These are phyloP conservation scores for Tetrapisispora taiwanensis DNA, from an alignment of 805 yeast genomes.

Conservation along the genomic window DNA sequence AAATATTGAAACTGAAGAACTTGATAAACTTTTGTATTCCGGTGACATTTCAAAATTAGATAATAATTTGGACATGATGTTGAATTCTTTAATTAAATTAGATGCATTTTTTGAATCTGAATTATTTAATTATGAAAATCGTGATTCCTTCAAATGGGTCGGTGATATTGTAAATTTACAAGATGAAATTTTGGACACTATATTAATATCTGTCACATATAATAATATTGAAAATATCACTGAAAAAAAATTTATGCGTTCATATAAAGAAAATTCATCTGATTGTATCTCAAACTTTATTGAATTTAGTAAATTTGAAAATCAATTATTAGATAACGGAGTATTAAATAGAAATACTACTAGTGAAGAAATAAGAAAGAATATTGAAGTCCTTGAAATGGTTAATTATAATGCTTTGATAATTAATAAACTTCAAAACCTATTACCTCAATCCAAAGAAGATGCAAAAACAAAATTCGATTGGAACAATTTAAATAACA, in stretches of 20 bases:
- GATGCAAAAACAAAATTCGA: neutral
- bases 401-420: neutral
- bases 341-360: neutral
- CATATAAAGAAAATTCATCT: neutral
- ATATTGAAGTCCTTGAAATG: neutral
- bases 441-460: neutral
- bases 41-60: constrained; percentile 1
- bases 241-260: neutral
- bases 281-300: neutral
- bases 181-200: neutral
- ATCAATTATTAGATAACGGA: neutral
- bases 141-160: constrained; percentile 26
- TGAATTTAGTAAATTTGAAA: neutral
- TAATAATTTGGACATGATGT: constrained; percentile 19
- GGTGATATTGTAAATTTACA: constrained; percentile 20
- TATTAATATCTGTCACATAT: neutral
- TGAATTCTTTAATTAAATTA: constrained; percentile 10
- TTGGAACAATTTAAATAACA: neutral
- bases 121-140: constrained; percentile 10
- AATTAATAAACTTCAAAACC: neutral
- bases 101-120: constrained; percentile 5
- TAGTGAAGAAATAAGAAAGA: neutral
- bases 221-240: neutral
- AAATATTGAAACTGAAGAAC: neutral
- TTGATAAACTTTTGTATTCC: constrained; percentile 1